Percentiles rank a stretch among this genome's conserved stretches.
These are phyloP conservation scores for Carex scoparia DNA, from an alignment of 176 grass and related monocot genomes.

Conservation along the genomic window DNA sequence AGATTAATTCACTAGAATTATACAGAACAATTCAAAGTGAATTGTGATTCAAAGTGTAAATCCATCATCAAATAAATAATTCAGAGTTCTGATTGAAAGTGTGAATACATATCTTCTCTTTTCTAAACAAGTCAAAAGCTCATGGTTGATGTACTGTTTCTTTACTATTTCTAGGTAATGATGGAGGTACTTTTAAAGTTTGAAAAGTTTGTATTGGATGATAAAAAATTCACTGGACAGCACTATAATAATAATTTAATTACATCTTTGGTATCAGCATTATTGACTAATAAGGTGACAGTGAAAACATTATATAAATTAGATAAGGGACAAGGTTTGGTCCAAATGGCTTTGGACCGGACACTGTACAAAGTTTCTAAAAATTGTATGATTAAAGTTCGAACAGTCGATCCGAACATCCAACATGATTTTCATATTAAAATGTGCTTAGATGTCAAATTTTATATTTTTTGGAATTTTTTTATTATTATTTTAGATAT, in stretches of 20 bases:
- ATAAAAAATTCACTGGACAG: neutral
- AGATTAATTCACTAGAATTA: too few species aligned
- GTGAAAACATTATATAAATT: neutral
- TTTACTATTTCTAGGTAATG: neutral
- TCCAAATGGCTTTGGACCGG: too few species aligned
- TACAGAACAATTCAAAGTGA: too few species aligned
- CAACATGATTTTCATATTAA: too few species aligned
- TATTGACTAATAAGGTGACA: neutral
- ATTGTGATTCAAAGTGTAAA: too few species aligned
- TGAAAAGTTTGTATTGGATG: neutral
- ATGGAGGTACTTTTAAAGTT: neutral
- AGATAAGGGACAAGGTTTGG: too few species aligned
- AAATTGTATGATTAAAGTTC: too few species aligned
- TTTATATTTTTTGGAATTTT: too few species aligned
- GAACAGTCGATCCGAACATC: too few species aligned
- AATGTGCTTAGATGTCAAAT: too few species aligned
- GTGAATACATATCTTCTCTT: neutral
- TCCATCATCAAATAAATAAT: neutral
- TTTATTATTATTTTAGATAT: too few species aligned
- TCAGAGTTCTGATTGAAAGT: neutral
- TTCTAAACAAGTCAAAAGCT: neutral
- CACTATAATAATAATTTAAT: neutral
- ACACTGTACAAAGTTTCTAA: too few species aligned
- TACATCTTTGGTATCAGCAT: neutral
- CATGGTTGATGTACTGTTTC: neutral